These are phyloP conservation scores for Claviceps sorghi DNA, from an alignment of 2,329 filamentous ascomycete species.

Conservation along the genomic window DNA sequence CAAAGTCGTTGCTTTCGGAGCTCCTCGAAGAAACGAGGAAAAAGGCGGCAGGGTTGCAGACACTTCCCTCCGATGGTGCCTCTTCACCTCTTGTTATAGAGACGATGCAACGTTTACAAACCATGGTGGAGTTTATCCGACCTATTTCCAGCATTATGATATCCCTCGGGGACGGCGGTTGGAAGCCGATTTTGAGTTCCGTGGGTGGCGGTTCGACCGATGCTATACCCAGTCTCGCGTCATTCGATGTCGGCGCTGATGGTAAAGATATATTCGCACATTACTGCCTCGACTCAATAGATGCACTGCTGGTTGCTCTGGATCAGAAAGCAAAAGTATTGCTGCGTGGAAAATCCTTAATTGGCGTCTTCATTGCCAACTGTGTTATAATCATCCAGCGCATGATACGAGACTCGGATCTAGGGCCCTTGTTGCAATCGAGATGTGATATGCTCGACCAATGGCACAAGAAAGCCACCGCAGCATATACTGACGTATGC, in stretches of 20 bases:
- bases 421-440: constrained; percentile 54
- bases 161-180: constrained; percentile 84
- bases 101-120: constrained; percentile 72
- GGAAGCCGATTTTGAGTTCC: constrained; percentile 44
- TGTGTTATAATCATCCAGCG: constrained; percentile 72
- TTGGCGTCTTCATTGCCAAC: constrained; percentile 86
- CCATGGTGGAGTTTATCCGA: constrained; percentile 72
- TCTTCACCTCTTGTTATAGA: constrained; percentile 66
- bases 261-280: constrained; percentile 77
- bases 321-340: constrained; percentile 59
- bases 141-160: constrained; percentile 83
- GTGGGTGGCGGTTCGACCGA: constrained; percentile 44
- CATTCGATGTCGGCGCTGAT: constrained; percentile 80
- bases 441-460: constrained; percentile 55
- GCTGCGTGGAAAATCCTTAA: constrained; percentile 61
- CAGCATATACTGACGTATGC: constrained; percentile 74
- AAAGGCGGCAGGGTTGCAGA: constrained; percentile 48
- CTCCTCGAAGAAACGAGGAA: constrained; percentile 71
- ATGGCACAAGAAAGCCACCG: constrained; percentile 77
- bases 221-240: constrained; percentile 54
- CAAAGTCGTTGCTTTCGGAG: constrained; percentile 70
- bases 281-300: constrained; percentile 81
- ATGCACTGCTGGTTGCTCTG: constrained; percentile 59
- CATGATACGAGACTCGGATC: constrained; percentile 67
- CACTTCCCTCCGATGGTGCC: constrained; percentile 64